A percentile compares a stretch with the other conserved stretches of the same genome.
Evolutionary conservation across 768 basidiomycete genomes (phyloP).

Genomic region (Auricularia cornea): DNA sequence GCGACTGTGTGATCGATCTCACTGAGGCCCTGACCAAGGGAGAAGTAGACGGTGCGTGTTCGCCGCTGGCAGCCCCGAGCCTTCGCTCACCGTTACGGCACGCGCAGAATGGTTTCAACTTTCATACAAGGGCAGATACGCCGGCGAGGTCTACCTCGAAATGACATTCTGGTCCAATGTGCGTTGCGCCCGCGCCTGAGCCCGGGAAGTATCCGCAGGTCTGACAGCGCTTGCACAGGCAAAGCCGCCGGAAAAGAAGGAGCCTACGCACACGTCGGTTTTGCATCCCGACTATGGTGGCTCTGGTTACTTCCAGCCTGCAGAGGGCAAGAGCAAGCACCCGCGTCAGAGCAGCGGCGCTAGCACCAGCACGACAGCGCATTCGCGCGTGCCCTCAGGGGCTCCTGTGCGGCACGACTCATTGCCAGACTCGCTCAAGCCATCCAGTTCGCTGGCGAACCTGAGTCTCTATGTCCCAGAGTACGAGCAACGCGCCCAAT

Average conservation of each 20-base stretch:
- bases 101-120: constrained; percentile 86
- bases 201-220: background rate
- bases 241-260: constrained; percentile 67
- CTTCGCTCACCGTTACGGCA: constrained; percentile 11
- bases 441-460: constrained; percentile 52
- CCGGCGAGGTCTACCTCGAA: constrained; percentile 93
- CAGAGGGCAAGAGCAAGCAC: constrained; percentile 20
- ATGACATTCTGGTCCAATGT: constrained; percentile 96
- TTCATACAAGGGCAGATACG: constrained; percentile 84
- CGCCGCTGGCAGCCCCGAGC: background rate
- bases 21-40: constrained; percentile 89
- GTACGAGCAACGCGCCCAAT: constrained; percentile 41
- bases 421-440: constrained; percentile 50
- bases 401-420: constrained; percentile 11
- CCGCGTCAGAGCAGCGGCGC: constrained; percentile 12
- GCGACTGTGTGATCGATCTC: constrained; percentile 81
- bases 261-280: constrained; percentile 39
- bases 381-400: constrained; percentile 6
- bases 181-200: constrained; percentile 23
- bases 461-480: constrained; percentile 66
- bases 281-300: constrained; percentile 64
- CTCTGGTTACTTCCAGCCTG: constrained; percentile 63
- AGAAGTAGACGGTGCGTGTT: constrained; percentile 82
- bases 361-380: constrained; percentile 14
- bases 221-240: constrained; percentile 38